Evolutionary conservation across 768 basidiomycete genomes (phyloP).

Genomic region (Lactarius pseudohatsudake): DNA sequence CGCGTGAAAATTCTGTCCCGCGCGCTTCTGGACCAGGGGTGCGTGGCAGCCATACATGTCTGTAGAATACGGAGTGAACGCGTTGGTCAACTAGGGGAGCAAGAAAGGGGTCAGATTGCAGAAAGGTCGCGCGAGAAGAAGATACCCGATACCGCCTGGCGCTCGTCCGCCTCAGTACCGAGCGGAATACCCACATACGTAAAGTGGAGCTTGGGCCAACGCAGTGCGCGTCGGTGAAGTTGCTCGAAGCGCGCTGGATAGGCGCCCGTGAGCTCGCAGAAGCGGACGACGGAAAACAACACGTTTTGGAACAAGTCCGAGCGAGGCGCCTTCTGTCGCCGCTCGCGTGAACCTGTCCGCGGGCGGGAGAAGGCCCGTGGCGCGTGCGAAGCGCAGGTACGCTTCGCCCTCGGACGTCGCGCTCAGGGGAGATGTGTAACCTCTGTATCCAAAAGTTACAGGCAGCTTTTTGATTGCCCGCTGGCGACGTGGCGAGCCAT

Average conservation of each 20-base stretch:
- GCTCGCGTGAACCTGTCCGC: too few relatives aligned
- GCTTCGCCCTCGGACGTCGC: too few relatives aligned
- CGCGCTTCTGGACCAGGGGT: constrained; percentile 66
- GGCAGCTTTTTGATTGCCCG: too few relatives aligned
- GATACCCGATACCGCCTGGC: constrained; percentile 44
- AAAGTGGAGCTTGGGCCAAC: constrained; percentile 56
- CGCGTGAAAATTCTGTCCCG: constrained; percentile 61
- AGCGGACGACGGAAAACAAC: constrained; percentile 88
- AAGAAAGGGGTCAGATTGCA: constrained; percentile 25
- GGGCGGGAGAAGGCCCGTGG: too few relatives aligned
- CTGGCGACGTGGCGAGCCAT: too few relatives aligned
- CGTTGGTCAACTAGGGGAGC: constrained; percentile 59
- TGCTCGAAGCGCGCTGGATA: constrained; percentile 77
- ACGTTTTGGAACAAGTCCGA: constrained; percentile 59
- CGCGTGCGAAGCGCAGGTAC: too few relatives aligned
- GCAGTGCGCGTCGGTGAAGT: constrained; percentile 79
- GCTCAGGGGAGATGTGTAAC: too few relatives aligned
- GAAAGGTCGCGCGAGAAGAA: neutral
- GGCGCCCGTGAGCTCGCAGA: constrained; percentile 74
- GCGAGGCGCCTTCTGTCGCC: too few relatives aligned
- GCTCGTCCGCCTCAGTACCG: constrained; percentile 34
- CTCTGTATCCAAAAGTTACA: too few relatives aligned
- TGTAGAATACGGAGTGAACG: constrained; percentile 72
- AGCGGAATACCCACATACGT: too few relatives aligned
- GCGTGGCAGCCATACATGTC: constrained; percentile 89